Evolutionary conservation across 495 filamentous ascomycete species (phyloP).

Genomic region (Podospora didyma): DNA sequence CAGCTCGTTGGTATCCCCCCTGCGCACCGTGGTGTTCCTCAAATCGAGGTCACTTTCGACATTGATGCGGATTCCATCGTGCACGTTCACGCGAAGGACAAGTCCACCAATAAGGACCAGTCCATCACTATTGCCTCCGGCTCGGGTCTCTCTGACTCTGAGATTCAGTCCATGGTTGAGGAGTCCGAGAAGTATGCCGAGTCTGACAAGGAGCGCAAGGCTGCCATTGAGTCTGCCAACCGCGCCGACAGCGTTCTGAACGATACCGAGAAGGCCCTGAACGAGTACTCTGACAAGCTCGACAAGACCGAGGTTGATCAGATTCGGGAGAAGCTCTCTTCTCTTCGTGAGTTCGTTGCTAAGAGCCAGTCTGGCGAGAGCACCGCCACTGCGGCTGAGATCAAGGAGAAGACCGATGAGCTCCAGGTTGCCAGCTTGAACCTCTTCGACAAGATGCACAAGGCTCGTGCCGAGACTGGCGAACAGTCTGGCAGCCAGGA

Average conservation of each 20-base stretch:
- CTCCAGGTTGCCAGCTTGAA: slow-evolving; percentile 92
- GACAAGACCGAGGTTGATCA: slow-evolving; percentile 93
- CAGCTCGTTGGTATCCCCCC: slow-evolving; percentile 98
- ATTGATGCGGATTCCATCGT: slow-evolving; percentile 99
- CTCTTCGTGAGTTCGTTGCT: slow-evolving; percentile 83
- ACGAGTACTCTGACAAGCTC: slow-evolving; percentile 90
- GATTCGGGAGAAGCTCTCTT: slow-evolving; percentile 89
- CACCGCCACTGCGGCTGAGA: slow-evolving; percentile 75
- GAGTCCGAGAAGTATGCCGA: slow-evolving; percentile 97
- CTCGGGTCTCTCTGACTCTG: slow-evolving; percentile 90
- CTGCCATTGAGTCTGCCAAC: slow-evolving; percentile 92
- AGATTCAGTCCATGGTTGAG: slow-evolving; percentile 95
- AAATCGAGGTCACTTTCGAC: slow-evolving; percentile 98
- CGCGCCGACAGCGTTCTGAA: slow-evolving; percentile 92
- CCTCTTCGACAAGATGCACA: slow-evolving; percentile 99
- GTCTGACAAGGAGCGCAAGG: slow-evolving; percentile 94
- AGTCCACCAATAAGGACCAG: slow-evolving; percentile 99
- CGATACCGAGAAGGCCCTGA: slow-evolving; percentile 97
- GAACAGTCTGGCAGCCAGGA: slow-evolving; percentile 32
- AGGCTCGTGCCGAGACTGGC: slow-evolving; percentile 67
- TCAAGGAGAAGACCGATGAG: slow-evolving; percentile 98
- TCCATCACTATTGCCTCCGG: slow-evolving; percentile 98
- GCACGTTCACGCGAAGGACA: slow-evolving; percentile 98
- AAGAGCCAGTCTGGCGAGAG: slow-evolving; percentile 94
- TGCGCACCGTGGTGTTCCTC: slow-evolving; percentile 94